Evolutionary conservation across 257 asterid species (phyloP).

Genomic region (Galeopsis tetrahit): DNA sequence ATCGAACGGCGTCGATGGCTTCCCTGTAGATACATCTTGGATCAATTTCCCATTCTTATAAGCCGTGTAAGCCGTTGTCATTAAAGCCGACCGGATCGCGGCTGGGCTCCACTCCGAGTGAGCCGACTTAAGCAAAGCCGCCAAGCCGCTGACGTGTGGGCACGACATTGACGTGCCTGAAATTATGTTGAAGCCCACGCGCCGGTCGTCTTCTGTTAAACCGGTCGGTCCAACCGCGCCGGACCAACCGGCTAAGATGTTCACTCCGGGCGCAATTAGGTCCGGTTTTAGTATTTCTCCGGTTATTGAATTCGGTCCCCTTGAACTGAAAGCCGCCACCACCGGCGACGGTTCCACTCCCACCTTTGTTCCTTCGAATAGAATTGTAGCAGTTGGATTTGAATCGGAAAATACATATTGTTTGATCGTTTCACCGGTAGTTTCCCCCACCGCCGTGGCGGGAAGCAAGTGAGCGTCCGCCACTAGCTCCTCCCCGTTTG

Average conservation of each 20-base stretch:
- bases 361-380: slow-evolving; percentile 62
- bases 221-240: slow-evolving; percentile 68
- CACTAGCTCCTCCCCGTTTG: slow-evolving; percentile 76
- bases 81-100: slow-evolving; percentile 57
- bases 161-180: slow-evolving; percentile 91
- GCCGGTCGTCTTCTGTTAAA: slow-evolving; percentile 57
- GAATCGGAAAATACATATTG: slow-evolving; percentile 45
- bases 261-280: slow-evolving; percentile 77
- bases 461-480: slow-evolving; percentile 81
- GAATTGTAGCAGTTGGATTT: slow-evolving; percentile 57
- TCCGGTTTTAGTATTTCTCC: slow-evolving; percentile 70
- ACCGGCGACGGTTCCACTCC: slow-evolving; percentile 75
- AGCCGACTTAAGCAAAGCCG: slow-evolving; percentile 63
- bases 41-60: slow-evolving; percentile 64
- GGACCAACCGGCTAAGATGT: slow-evolving; percentile 76
- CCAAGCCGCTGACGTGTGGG: slow-evolving; percentile 86
- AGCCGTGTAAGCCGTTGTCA: slow-evolving; percentile 71
- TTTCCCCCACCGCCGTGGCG: slow-evolving; percentile 63
- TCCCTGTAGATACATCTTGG: slow-evolving; percentile 71
- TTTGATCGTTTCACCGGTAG: slow-evolving; percentile 48
- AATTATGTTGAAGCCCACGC: slow-evolving; percentile 68
- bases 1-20: slow-evolving; percentile 79
- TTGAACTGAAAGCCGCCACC: slow-evolving; percentile 77
- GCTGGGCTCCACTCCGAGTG: slow-evolving; percentile 84
- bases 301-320: slow-evolving; percentile 72